phyloP scores from a whole-genome alignment of 495 filamentous ascomycete genomes.

The Aspergillus diversus region DNA sequence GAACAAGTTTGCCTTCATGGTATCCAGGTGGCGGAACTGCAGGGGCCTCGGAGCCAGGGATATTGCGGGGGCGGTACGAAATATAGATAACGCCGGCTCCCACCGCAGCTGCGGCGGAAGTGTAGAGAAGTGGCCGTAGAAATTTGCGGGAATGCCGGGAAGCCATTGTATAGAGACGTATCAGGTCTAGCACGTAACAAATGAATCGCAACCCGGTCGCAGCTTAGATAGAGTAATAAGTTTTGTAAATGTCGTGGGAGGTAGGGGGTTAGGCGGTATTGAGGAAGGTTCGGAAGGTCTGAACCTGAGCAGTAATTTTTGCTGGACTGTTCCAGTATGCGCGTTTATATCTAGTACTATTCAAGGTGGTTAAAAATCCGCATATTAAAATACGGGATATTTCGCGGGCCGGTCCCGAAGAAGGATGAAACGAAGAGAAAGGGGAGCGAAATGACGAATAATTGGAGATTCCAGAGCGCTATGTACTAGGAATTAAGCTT shows the following conservation, averaged over 20 bases:
- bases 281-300: not conserved
- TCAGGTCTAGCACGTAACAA: too few relatives aligned
- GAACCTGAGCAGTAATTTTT: not conserved
- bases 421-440: too few relatives aligned
- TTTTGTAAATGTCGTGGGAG: not conserved
- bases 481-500: not conserved
- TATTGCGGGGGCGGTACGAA: slow-evolving; percentile 81
- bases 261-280: too few relatives aligned
- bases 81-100: slow-evolving; percentile 73
- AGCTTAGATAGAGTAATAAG: too few relatives aligned
- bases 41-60: slow-evolving; percentile 79
- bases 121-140: slow-evolving; percentile 63
- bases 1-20: slow-evolving; percentile 74
- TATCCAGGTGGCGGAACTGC: slow-evolving; percentile 82
- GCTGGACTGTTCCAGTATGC: not conserved
- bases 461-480: not conserved
- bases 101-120: slow-evolving; percentile 56
- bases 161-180: slow-evolving; percentile 52
- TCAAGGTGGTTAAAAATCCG: too few relatives aligned
- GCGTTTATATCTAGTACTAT: not conserved
- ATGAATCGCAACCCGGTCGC: too few relatives aligned
- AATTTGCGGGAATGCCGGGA: slow-evolving; percentile 59
- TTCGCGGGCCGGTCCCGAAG: too few relatives aligned
- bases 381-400: too few relatives aligned
- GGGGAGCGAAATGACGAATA: not conserved